Evolutionary conservation across 768 basidiomycete genomes (phyloP).

Genomic region (Atractiella rhizophila): DNA sequence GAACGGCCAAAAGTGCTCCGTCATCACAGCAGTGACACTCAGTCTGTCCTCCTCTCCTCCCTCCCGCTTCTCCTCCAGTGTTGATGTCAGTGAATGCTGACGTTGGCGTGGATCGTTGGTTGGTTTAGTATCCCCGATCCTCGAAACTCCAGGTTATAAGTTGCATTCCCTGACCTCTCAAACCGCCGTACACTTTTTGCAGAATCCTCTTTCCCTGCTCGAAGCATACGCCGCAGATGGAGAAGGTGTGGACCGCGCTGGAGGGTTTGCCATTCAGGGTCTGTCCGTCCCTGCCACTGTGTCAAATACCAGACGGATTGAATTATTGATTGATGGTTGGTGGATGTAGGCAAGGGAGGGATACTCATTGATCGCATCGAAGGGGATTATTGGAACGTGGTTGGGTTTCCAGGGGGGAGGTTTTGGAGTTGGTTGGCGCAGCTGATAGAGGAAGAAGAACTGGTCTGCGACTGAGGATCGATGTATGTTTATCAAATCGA

Average conservation of each 20-base stretch:
- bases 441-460: too few relatives aligned
- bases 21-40: constrained; percentile 68
- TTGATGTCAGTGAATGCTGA: constrained; percentile 7
- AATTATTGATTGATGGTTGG: too few relatives aligned
- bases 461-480: too few relatives aligned
- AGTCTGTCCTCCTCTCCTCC: constrained; percentile 27
- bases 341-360: too few relatives aligned
- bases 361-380: constrained; percentile 60
- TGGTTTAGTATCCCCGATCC: neutral
- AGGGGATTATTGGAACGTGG: constrained; percentile 67
- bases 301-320: too few relatives aligned
- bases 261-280: constrained; percentile 84
- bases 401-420: constrained; percentile 65
- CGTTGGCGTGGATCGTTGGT: neutral
- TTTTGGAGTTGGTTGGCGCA: constrained; percentile 48
- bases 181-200: constrained; percentile 35
- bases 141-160: constrained; percentile 5
- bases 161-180: too few relatives aligned
- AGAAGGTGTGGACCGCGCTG: constrained; percentile 68
- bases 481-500: too few relatives aligned
- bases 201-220: constrained; percentile 34
- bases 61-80: neutral
- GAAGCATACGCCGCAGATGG: constrained; percentile 60
- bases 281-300: too few relatives aligned
- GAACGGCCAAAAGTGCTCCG: constrained; percentile 65